These are phyloP conservation scores for Phlebiopsis flavidoalba DNA, from an alignment of 768 basidiomycete genomes.

Conservation along the genomic window DNA sequence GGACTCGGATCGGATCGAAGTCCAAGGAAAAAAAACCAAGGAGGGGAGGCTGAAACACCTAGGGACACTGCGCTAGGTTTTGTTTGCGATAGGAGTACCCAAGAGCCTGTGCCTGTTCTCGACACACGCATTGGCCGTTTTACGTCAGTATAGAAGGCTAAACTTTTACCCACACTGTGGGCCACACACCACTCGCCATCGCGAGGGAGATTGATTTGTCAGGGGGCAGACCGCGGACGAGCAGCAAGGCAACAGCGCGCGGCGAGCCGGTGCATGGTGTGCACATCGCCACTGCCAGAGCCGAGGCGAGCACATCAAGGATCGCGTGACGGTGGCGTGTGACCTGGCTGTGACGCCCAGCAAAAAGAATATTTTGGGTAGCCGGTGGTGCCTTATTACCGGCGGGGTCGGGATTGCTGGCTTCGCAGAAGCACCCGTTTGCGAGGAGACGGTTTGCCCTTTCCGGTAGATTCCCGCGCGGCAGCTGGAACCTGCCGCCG, in stretches of 20 bases:
- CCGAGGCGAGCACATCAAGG: neutral
- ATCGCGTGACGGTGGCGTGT: neutral
- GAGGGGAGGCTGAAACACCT: neutral
- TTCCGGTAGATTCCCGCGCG: neutral
- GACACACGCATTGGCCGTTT: neutral
- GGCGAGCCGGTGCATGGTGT: neutral
- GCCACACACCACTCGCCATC: neutral
- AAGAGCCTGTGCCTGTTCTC: neutral
- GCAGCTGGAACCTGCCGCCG: neutral
- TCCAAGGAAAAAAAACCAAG: neutral
- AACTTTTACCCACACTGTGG: too few relatives aligned
- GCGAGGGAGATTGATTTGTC: neutral
- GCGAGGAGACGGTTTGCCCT: neutral
- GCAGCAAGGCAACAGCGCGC: too few relatives aligned
- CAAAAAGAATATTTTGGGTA: neutral
- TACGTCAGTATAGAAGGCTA: constrained; percentile 2
- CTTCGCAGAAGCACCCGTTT: constrained; percentile 1
- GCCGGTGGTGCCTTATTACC: neutral
- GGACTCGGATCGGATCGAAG: neutral
- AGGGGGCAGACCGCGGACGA: neutral
- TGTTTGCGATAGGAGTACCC: neutral
- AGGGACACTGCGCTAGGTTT: neutral
- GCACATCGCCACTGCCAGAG: neutral
- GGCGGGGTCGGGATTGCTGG: neutral
- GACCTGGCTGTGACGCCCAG: neutral